phyloP scores from a whole-genome alignment of 2,329 filamentous ascomycete genomes.

The Talaromyces islandicus region DNA sequence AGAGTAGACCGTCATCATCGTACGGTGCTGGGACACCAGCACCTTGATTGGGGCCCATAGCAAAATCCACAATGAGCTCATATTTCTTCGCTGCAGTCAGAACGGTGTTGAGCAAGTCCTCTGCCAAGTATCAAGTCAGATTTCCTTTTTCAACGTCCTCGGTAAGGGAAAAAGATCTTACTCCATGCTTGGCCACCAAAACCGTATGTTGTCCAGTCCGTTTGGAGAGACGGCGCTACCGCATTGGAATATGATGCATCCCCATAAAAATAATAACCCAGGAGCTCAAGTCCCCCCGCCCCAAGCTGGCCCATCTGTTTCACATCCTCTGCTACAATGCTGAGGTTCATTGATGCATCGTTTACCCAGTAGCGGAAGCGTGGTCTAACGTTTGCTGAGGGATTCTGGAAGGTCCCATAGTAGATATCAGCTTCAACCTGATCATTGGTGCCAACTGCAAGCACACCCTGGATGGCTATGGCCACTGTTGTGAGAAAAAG shows the following conservation, averaged over 20 bases:
- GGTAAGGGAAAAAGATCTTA: background rate
- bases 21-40: conserved; percentile 38
- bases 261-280: conserved; percentile 37
- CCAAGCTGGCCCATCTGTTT: conserved; percentile 24
- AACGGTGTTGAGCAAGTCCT: conserved; percentile 12
- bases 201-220: conserved; percentile 34
- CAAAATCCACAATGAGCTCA: conserved; percentile 41
- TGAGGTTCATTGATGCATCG: conserved; percentile 28
- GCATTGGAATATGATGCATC: background rate
- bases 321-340: conserved; percentile 26
- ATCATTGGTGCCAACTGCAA: background rate
- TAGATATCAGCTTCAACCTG: background rate
- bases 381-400: conserved; percentile 22
- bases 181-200: conserved; percentile 33
- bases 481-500: background rate
- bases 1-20: conserved; percentile 23
- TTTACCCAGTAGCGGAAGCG: conserved; percentile 36
- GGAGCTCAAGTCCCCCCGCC: conserved; percentile 34
- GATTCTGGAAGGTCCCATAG: conserved; percentile 19
- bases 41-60: conserved; percentile 44
- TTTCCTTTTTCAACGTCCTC: background rate
- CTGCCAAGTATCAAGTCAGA: background rate
- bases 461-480: background rate
- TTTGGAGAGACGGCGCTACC: conserved; percentile 4
- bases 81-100: conserved; percentile 25